Conservation (phyloP, 371 early-diverging fungal species). For the Haplosporangium sp. region DNA sequence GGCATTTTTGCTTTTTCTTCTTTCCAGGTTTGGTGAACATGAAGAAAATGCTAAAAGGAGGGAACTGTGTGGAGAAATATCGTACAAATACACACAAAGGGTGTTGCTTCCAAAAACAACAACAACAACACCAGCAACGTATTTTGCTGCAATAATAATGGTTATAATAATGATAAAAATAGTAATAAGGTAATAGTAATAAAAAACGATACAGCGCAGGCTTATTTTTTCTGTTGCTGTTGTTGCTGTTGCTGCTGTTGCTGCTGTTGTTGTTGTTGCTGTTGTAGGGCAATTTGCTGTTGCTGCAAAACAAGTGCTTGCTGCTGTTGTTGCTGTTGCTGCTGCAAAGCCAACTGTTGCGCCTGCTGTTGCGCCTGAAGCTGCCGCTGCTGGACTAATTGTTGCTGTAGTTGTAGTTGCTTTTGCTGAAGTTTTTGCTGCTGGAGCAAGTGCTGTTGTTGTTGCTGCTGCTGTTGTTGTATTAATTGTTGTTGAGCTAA, state of each 20-base stretch:
- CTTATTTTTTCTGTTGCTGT: constrained; percentile 4
- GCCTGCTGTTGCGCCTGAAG: constrained; percentile 34
- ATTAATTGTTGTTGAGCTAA: constrained; percentile 27
- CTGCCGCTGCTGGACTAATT: constrained; percentile 27
- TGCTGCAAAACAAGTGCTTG: constrained; percentile 24
- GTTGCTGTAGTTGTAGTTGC: constrained; percentile 34
- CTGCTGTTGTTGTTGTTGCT: constrained; percentile 25
- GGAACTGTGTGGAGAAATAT: neutral
- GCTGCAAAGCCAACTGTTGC: constrained; percentile 19
- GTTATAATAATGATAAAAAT: constrained; percentile 1
- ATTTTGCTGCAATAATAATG: neutral
- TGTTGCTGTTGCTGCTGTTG: constrained; percentile 16
- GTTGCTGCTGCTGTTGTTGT: constrained; percentile 30
- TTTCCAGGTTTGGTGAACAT: constrained; percentile 32
- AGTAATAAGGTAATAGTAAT: neutral
- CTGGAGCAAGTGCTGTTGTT: constrained; percentile 26
- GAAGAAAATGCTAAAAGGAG: constrained; percentile 3
- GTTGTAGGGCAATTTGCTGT: constrained; percentile 21
- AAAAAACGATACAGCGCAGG: neutral
- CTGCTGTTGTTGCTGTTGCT: constrained; percentile 32
- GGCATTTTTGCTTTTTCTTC: constrained; percentile 78
- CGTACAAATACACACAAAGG: constrained; percentile 1
- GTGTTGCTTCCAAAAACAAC: neutral
- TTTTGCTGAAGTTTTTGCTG: constrained; percentile 37
- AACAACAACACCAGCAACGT: neutral